A percentile compares a stretch with the other conserved stretches of the same genome.
Conservation (phyloP, 2,329 filamentous ascomycete species). For the Penicillium griseofulvum region DNA sequence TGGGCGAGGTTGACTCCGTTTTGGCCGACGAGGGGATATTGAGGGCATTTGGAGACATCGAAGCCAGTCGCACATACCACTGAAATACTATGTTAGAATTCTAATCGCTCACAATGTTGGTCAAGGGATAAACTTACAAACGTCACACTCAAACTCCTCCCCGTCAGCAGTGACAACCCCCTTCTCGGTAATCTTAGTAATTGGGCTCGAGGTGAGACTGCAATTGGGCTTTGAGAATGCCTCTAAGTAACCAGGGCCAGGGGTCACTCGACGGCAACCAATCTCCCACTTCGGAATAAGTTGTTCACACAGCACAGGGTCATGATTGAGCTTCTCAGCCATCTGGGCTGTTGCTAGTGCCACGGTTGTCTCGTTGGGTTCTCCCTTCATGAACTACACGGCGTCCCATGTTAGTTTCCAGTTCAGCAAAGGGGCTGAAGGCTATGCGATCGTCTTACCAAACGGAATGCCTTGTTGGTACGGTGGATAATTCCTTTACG, state of each 20-base stretch:
- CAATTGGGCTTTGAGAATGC: slow-evolving; percentile 19
- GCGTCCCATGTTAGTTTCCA: neutral
- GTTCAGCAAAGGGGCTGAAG: too few species aligned
- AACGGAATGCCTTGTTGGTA: neutral
- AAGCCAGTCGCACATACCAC: slow-evolving; percentile 43
- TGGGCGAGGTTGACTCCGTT: slow-evolving; percentile 23
- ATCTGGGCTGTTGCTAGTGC: neutral
- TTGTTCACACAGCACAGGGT: slow-evolving; percentile 16
- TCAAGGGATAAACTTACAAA: neutral
- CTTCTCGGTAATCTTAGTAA: slow-evolving; percentile 13
- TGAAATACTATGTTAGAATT: neutral
- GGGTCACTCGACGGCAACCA: slow-evolving; percentile 24
- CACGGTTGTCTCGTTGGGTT: neutral
- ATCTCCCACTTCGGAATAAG: slow-evolving; percentile 27
- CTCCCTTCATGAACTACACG: neutral
- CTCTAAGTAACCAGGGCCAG: slow-evolving; percentile 27
- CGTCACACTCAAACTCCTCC: slow-evolving; percentile 13
- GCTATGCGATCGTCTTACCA: neutral
- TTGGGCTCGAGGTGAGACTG: neutral
- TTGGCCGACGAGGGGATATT: slow-evolving; percentile 34
- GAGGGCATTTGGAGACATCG: slow-evolving; percentile 38
- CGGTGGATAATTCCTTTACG: neutral
- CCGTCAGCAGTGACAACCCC: slow-evolving; percentile 20
- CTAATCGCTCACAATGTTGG: neutral
- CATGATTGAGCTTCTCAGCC: neutral